Conservation (phyloP, 495 filamentous ascomycete genomes). For the Penicillium argentinense region DNA sequence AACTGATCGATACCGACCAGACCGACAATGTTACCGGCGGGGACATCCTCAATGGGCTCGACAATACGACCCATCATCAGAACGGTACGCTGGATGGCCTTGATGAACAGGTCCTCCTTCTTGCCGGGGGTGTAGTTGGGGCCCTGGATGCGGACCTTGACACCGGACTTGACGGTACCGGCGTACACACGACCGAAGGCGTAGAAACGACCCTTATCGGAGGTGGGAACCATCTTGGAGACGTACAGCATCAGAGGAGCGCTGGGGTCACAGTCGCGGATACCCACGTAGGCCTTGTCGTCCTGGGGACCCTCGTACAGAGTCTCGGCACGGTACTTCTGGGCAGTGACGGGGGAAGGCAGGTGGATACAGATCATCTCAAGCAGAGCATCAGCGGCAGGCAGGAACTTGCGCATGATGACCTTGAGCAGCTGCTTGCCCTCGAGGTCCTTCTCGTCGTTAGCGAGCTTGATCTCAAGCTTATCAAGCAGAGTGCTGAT, state of each 20-base stretch:
- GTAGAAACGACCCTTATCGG: slow-evolving; percentile 99
- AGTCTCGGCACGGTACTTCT: slow-evolving; percentile 98
- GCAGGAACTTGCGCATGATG: slow-evolving; percentile 97
- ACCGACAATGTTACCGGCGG: slow-evolving; percentile 98
- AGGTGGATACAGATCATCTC: slow-evolving; percentile 99
- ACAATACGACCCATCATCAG: slow-evolving; percentile 99
- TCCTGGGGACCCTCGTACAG: slow-evolving; percentile 96
- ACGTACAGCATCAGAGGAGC: slow-evolving; percentile 99
- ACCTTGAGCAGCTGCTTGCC: slow-evolving; percentile 97
- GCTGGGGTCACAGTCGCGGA: slow-evolving; percentile 97
- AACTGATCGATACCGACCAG: slow-evolving; percentile 99
- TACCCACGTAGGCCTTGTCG: slow-evolving; percentile 88
- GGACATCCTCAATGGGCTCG: slow-evolving; percentile 98
- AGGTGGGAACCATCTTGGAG: slow-evolving; percentile 99
- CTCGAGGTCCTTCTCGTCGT: slow-evolving; percentile 88
- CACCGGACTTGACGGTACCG: slow-evolving; percentile 92
- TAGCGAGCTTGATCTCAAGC: slow-evolving; percentile 83
- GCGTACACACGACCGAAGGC: slow-evolving; percentile 99
- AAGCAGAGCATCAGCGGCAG: slow-evolving; percentile 94
- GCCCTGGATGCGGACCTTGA: slow-evolving; percentile 99
- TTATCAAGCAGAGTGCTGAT: slow-evolving; percentile 78
- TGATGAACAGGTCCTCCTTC: slow-evolving; percentile 99
- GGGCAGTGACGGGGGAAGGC: slow-evolving; percentile 91
- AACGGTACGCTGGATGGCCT: slow-evolving; percentile 99
- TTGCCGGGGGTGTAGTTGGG: slow-evolving; percentile 97